Evolutionary conservation across 257 asterid genomes (phyloP).

Genomic region (Penstemon barbatus): DNA sequence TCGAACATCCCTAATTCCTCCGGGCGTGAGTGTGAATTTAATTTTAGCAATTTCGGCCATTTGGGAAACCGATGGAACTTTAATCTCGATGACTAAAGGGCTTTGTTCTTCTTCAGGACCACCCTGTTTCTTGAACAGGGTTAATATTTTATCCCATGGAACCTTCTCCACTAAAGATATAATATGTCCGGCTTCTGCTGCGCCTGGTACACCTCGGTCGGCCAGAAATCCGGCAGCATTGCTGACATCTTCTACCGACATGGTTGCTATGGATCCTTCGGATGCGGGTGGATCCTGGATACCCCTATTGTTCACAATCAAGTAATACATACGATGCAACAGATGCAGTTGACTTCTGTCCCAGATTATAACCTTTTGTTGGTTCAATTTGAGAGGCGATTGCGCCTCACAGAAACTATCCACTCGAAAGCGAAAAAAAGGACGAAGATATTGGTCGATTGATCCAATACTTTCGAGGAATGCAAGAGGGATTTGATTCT

Average conservation of each 20-base stretch:
- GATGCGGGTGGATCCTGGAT: neutral
- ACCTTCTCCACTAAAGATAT: conserved; percentile 14
- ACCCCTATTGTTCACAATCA: conserved; percentile 17
- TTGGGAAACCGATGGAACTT: conserved; percentile 25
- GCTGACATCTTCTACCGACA: neutral
- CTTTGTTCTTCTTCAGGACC: conserved; percentile 1
- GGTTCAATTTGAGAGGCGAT: conserved; percentile 24
- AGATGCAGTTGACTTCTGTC: conserved; percentile 16
- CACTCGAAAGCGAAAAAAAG: no score
- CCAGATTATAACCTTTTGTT: neutral
- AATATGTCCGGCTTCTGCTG: neutral
- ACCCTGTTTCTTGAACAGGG: neutral
- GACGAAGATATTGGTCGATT: neutral
- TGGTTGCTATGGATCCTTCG: no score
- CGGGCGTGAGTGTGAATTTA: neutral
- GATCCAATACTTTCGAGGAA: no score
- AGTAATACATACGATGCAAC: conserved; percentile 23
- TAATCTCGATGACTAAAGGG: conserved; percentile 12
- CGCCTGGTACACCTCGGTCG: neutral
- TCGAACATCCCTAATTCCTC: conserved; percentile 32
- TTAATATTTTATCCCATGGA: neutral
- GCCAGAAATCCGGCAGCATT: neutral
- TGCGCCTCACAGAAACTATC: conserved; percentile 8
- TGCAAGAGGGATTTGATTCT: conserved; percentile 28
- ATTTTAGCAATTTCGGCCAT: conserved; percentile 5